These are phyloP conservation scores for Fusarium pilosicola DNA, from an alignment of 2,329 filamentous ascomycete genomes.

Conservation along the genomic window DNA sequence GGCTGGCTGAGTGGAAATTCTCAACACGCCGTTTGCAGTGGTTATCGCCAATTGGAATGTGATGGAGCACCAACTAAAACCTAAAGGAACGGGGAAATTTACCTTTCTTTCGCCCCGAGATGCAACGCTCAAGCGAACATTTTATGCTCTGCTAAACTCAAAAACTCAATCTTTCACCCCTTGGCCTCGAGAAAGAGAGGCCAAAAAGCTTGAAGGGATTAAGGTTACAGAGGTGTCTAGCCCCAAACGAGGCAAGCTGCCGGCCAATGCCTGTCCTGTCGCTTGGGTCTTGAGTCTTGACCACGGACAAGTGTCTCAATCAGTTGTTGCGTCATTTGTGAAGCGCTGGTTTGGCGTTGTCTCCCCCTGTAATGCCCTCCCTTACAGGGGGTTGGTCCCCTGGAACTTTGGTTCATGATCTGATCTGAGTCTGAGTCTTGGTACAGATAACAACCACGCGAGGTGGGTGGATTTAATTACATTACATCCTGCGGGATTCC, in stretches of 20 bases:
- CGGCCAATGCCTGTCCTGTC: conserved; percentile 3
- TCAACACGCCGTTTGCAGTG: not conserved
- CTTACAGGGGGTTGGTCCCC: not conserved
- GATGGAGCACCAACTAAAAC: too few species aligned
- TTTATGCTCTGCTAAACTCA: not conserved
- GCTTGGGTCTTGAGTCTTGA: not conserved
- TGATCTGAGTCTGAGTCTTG: not conserved
- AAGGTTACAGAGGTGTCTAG: conserved; percentile 32
- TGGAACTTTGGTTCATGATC: not conserved
- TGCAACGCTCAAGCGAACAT: not conserved
- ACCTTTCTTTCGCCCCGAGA: not conserved
- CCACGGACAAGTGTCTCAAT: conserved; percentile 7
- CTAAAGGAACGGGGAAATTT: not conserved
- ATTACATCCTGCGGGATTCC: not conserved
- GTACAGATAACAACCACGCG: not conserved
- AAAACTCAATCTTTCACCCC: not conserved
- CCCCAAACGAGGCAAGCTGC: conserved; percentile 28
- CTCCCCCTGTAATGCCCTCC: not conserved
- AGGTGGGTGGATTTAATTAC: not conserved
- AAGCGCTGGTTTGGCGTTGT: not conserved
- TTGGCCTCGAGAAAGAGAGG: not conserved
- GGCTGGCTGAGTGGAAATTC: not conserved
- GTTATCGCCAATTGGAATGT: not conserved
- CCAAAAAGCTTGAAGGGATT: conserved; percentile 28
- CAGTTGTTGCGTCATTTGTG: conserved; percentile 22